These are phyloP conservation scores for Dryas octopetala DNA, from an alignment of 306 rosid species.

Conservation along the genomic window DNA sequence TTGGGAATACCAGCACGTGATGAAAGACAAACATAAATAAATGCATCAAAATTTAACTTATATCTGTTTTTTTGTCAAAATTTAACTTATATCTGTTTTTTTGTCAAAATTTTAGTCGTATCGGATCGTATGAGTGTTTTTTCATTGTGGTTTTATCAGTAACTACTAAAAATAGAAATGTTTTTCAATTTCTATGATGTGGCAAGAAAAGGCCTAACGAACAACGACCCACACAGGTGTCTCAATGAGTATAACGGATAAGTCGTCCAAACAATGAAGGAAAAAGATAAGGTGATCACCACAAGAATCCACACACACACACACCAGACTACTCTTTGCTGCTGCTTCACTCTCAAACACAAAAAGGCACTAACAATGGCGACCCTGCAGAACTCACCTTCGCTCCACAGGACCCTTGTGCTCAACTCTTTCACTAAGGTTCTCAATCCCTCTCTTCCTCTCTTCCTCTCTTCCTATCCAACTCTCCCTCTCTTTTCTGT, in stretches of 20 bases:
- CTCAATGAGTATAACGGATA: constrained; percentile 24
- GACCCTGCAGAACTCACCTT: constrained; percentile 62
- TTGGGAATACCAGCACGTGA: too few species aligned
- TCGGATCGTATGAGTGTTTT: too few species aligned
- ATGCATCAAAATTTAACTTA: too few species aligned
- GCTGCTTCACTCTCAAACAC: constrained; percentile 22
- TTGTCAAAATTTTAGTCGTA: too few species aligned
- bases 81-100: too few species aligned
- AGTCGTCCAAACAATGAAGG: constrained; percentile 10
- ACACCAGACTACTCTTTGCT: not conserved
- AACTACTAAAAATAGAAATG: too few species aligned
- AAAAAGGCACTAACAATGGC: constrained; percentile 44
- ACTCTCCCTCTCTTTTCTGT: not conserved
- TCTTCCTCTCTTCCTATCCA: not conserved
- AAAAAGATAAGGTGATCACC: constrained; percentile 38
- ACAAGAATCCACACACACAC: constrained; percentile 4
- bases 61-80: too few species aligned
- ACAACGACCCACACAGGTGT: constrained; percentile 17
- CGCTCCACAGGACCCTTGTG: constrained; percentile 54
- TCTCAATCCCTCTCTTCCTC: not conserved
- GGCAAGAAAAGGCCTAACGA: constrained; percentile 10
- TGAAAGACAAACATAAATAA: too few species aligned
- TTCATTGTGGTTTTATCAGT: too few species aligned
- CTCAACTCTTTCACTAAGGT: constrained; percentile 76
- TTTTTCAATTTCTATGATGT: not conserved